Conservation (phyloP, 345 rosid species). For the Odontarrhena argentea region DNA sequence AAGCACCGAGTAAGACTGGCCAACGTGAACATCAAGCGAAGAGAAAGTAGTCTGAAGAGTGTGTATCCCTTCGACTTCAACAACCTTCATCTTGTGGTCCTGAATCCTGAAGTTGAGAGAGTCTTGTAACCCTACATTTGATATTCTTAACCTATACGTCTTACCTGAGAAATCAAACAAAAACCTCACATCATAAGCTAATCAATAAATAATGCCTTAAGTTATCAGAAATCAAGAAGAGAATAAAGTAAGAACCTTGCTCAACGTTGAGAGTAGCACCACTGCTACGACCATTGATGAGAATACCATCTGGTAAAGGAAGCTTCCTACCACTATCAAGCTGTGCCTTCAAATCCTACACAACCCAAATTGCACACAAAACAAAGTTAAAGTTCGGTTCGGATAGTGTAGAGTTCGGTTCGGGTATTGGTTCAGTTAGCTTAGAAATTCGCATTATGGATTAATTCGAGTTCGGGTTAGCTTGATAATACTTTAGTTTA, state of each 20-base stretch:
- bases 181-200: constrained; percentile 8
- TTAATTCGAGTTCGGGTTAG: no score
- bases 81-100: constrained; percentile 74
- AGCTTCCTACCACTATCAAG: constrained; percentile 72
- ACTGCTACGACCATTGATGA: constrained; percentile 84
- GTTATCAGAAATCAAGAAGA: neutral
- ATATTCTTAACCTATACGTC: constrained; percentile 88
- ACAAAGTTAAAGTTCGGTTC: no score
- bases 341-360: constrained; percentile 59
- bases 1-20: constrained; percentile 83
- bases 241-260: constrained; percentile 54
- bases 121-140: constrained; percentile 83
- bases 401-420: no score
- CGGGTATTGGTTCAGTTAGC: no score
- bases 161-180: constrained; percentile 40
- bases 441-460: no score
- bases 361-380: neutral
- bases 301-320: constrained; percentile 84
- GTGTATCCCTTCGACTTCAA: constrained; percentile 95
- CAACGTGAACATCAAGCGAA: constrained; percentile 86
- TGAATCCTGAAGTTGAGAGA: constrained; percentile 93
- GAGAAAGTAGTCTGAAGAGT: constrained; percentile 81
- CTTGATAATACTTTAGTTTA: no score
- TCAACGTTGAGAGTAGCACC: constrained; percentile 76
- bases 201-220: constrained; percentile 11